Evolutionary conservation across 768 basidiomycete genomes (phyloP), one percentile per base, ranked within the genome.

Genomic region (Rhizopogon vinicolor): DNA sequence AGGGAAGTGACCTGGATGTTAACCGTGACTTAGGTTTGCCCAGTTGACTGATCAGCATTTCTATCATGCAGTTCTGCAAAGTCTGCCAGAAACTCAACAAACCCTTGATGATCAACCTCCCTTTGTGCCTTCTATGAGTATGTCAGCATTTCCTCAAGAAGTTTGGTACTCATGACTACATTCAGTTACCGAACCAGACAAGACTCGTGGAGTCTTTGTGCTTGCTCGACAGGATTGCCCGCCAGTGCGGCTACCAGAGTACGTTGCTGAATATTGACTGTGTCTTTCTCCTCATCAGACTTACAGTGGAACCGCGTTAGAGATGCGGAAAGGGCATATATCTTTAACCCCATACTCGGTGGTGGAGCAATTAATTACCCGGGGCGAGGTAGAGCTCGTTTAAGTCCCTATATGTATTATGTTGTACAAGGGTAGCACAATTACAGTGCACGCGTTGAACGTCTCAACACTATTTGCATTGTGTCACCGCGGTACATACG

Each of bases 311-410:
- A 80, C 84, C 35, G 72, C 79, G 33, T 68, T 93, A 54, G 83
- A 88, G 39, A 83, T 96, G 78, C 76, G 82, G 51, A 88, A 87
- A 62, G 91, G 87, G 8, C 86, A 91, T 57, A 91, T 94, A 54
- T 88, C 91, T 41, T 65, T 96, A 16, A 78, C 89, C 16, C 87
- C 86, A 19, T 97, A 90, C 68, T 75, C 78, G 25, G 78, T 87
- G 18, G 84, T 93, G 5, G 87, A 93, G 61, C 80, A 89, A 37
- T 78, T 92, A 12, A 75, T 93, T 42, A 72, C 76, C 39, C 74
- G 85, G 64, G 90, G 86, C 51, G 84, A 87, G 65, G 86, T 86
- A 5, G 88, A 91, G 67, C 76, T 93, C 35, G 85, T 93, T 43
- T 93, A 73, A 74, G 60, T 58, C 13, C 39, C 33, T 35, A 35